Evolutionary conservation across 306 rosid species (phyloP).

Genomic region (Purshia tridentata): DNA sequence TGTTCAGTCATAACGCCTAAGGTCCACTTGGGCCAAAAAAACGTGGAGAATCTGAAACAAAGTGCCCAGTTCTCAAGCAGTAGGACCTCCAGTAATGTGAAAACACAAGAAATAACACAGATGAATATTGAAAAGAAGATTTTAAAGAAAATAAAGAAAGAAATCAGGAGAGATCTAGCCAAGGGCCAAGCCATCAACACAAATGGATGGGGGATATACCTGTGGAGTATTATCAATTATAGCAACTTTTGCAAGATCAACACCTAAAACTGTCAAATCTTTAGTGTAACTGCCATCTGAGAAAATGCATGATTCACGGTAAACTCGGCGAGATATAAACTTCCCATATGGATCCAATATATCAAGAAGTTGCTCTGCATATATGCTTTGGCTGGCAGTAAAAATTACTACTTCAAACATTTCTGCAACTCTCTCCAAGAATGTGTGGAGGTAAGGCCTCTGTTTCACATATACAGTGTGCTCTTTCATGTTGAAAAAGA

Average conservation of each 20-base stretch:
- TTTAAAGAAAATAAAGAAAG: constrained; percentile 11
- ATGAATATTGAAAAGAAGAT: constrained; percentile 12
- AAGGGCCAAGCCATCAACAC: constrained; percentile 4
- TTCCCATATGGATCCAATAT: constrained; percentile 79
- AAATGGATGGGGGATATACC: constrained; percentile 45
- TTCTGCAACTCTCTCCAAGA: constrained; percentile 92
- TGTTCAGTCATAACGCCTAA: no score
- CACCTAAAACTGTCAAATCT: constrained; percentile 87
- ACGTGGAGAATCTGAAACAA: neutral
- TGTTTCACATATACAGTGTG: constrained; percentile 79
- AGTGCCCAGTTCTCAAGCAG: neutral
- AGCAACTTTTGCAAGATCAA: constrained; percentile 85
- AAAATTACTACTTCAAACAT: constrained; percentile 89
- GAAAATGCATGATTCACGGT: constrained; percentile 90
- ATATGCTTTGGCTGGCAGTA: constrained; percentile 98
- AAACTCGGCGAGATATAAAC: constrained; percentile 73
- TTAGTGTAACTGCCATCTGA: constrained; percentile 89
- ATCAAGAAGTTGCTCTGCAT: constrained; percentile 90
- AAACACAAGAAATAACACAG: neutral
- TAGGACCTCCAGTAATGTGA: neutral
- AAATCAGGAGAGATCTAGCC: constrained; percentile 7
- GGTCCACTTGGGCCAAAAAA: no score
- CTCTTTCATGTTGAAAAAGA: constrained; percentile 87
- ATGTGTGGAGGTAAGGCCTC: constrained; percentile 81
- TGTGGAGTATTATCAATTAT: constrained; percentile 96